Conservation (phyloP, 2,329 filamentous ascomycete species). For the Aspergillus intermedius region DNA sequence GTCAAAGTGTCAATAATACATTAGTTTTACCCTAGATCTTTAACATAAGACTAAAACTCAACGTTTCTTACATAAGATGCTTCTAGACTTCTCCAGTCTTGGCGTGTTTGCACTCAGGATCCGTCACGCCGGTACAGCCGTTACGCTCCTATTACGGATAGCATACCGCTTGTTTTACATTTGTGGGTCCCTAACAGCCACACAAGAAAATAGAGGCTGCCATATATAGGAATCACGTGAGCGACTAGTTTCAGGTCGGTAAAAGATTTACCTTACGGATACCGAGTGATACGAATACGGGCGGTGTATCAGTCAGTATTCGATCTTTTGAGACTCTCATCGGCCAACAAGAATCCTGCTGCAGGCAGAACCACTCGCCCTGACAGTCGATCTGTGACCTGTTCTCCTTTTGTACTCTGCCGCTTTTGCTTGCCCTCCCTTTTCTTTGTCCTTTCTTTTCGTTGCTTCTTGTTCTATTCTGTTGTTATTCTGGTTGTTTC, state of each 20-base stretch:
- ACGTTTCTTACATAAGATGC: background rate
- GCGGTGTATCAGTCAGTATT: too few relatives aligned
- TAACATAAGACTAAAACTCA: too few relatives aligned
- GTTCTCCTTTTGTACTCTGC: background rate
- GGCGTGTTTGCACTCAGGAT: conserved; percentile 13
- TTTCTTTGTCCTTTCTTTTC: background rate
- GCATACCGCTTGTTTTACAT: background rate
- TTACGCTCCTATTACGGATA: conserved; percentile 1
- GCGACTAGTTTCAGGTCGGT: conserved; percentile 12
- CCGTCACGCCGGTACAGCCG: conserved; percentile 1
- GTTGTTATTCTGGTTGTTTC: conserved; percentile 1
- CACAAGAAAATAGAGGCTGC: conserved; percentile 15
- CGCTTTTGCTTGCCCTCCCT: background rate
- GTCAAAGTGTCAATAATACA: background rate
- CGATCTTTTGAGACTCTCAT: conserved; percentile 5
- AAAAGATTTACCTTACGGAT: conserved; percentile 4
- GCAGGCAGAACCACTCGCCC: background rate
- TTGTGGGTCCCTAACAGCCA: conserved; percentile 3
- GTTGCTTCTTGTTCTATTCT: background rate
- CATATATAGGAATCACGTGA: conserved; percentile 11
- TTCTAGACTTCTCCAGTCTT: conserved; percentile 12
- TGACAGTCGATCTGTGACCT: conserved; percentile 1
- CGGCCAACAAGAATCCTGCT: conserved; percentile 9
- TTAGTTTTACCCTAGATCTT: background rate
- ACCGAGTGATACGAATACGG: background rate